phyloP scores from a whole-genome alignment of 371 early-diverging fungal genomes.

The Apophysomyces variabilis region DNA sequence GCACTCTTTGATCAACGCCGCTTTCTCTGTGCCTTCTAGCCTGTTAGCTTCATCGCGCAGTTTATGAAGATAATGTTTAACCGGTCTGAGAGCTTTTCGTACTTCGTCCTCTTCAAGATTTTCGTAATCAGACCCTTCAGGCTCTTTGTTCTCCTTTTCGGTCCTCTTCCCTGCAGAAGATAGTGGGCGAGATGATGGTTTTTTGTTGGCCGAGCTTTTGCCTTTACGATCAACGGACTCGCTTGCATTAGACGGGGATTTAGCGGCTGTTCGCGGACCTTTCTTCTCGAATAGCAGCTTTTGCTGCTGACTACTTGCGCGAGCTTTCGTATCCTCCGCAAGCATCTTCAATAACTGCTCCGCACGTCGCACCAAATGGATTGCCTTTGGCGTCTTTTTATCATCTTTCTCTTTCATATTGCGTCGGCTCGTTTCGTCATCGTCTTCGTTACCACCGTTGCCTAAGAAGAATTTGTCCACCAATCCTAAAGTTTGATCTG shows the following conservation, averaged over 20 bases:
- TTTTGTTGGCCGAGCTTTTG: not conserved
- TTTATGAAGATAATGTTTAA: constrained; percentile 51
- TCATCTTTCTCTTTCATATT: constrained; percentile 27
- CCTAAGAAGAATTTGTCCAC: constrained; percentile 83
- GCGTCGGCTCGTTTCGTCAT: constrained; percentile 32
- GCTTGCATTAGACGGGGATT: not conserved
- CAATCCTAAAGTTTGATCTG: constrained; percentile 78
- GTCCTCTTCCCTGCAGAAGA: constrained; percentile 10
- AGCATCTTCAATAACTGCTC: constrained; percentile 89
- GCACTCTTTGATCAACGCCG: constrained; percentile 60
- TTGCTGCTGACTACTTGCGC: constrained; percentile 6
- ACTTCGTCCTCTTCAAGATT: constrained; percentile 63
- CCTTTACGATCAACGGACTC: not conserved
- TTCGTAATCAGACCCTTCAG: constrained; percentile 47
- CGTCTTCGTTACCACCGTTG: constrained; percentile 42
- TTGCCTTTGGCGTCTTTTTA: constrained; percentile 75
- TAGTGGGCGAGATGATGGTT: not conserved
- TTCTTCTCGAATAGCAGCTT: constrained; percentile 5
- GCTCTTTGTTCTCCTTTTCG: constrained; percentile 31
- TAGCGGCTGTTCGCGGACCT: constrained; percentile 1
- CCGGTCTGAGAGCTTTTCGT: constrained; percentile 59
- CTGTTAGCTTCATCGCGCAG: constrained; percentile 57
- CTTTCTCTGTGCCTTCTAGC: constrained; percentile 52
- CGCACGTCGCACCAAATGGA: constrained; percentile 88
- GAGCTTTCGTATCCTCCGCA: constrained; percentile 46